phyloP scores from a whole-genome alignment of 129 eudicot species.

The Apium graveolens region DNA sequence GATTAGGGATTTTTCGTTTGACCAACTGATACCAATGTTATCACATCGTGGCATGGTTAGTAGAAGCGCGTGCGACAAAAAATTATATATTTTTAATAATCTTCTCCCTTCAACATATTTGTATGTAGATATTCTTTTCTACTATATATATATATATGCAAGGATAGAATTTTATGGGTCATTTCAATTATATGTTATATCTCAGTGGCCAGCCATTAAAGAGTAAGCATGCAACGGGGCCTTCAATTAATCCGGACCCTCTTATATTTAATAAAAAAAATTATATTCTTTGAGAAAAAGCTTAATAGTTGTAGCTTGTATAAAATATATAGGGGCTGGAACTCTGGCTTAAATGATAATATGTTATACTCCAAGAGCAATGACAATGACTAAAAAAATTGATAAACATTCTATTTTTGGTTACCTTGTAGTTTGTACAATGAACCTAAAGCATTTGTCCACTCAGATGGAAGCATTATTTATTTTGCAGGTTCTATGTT shows the following conservation, averaged over 20 bases:
- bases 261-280: too few relatives aligned
- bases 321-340: neutral
- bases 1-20: neutral
- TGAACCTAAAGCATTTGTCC: neutral
- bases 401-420: neutral
- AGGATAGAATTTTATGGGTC: too few relatives aligned
- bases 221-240: too few relatives aligned
- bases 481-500: conserved; percentile 60
- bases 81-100: too few relatives aligned
- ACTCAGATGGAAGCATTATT: conserved; percentile 7
- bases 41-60: too few relatives aligned
- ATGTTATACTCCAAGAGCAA: neutral
- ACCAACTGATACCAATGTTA: neutral
- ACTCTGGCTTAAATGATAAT: neutral
- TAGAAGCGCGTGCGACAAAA: too few relatives aligned
- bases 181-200: too few relatives aligned
- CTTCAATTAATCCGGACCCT: neutral
- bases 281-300: neutral
- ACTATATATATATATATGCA: too few relatives aligned
- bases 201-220: too few relatives aligned
- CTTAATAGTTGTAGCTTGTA: neutral
- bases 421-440: neutral
- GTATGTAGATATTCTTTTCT: too few relatives aligned
- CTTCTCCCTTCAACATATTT: too few relatives aligned
- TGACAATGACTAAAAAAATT: neutral